These are phyloP conservation scores for Fonsecaea nubica DNA, from an alignment of 2,329 filamentous ascomycete genomes.

Conservation along the genomic window DNA sequence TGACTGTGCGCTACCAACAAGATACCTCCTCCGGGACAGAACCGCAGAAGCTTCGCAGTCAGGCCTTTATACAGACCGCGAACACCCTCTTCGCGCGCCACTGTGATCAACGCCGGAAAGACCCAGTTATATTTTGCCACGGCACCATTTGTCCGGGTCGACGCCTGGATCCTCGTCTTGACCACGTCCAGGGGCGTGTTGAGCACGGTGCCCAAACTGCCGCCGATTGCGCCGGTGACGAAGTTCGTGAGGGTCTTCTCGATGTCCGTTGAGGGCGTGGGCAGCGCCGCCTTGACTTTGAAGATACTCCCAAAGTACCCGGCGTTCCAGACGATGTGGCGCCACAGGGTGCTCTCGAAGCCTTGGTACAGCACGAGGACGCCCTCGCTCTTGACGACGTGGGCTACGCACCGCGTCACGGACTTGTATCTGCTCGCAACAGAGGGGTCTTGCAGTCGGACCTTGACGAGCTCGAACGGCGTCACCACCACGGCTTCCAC, in stretches of 20 bases:
- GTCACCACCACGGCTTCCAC: background rate
- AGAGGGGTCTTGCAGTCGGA: background rate
- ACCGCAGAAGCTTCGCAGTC: background rate
- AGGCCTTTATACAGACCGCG: background rate
- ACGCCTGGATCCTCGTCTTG: background rate
- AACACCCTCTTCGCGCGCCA: background rate
- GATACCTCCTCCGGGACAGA: background rate
- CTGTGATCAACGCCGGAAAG: background rate
- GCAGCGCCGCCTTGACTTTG: constrained; percentile 11
- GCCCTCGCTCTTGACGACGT: background rate
- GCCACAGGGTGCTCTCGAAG: constrained; percentile 10
- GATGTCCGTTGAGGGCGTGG: background rate
- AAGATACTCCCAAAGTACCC: constrained; percentile 14
- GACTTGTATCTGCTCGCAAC: background rate
- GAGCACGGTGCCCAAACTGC: background rate
- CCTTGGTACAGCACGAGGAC: background rate
- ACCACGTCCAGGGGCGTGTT: background rate
- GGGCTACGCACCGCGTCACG: background rate
- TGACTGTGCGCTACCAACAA: background rate
- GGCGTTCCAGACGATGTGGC: constrained; percentile 8
- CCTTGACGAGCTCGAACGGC: background rate
- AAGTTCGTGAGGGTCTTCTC: background rate
- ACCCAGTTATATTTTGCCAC: background rate
- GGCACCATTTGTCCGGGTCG: background rate
- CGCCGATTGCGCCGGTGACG: background rate